Evolutionary conservation across 495 filamentous ascomycete genomes (phyloP).

Genomic region (Talaromyces trachyspermus): DNA sequence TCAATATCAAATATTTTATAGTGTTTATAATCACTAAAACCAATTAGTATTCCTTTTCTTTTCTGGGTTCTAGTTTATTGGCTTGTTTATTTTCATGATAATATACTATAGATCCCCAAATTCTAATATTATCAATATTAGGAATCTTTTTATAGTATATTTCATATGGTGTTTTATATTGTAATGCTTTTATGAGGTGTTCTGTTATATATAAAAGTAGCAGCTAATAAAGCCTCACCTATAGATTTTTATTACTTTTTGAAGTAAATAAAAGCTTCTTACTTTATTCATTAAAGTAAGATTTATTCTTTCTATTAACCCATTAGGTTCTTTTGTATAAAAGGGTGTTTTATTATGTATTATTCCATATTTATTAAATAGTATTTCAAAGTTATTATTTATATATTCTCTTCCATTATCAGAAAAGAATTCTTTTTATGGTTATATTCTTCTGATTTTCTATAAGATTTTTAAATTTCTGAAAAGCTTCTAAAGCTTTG

Average conservation of each 20-base stretch:
- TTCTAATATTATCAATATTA: conserved; percentile 2
- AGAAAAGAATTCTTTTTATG: conserved; percentile 6
- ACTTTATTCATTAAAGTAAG: conserved; percentile 3
- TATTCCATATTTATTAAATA: conserved; percentile 2
- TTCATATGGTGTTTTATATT: conserved; percentile 3
- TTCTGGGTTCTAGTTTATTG: background rate
- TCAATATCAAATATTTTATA: conserved; percentile 5
- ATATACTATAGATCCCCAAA: background rate
- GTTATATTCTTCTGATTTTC: conserved; percentile 3
- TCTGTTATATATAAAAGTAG: conserved; percentile 4
- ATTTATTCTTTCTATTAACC: conserved; percentile 4
- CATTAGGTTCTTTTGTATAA: conserved; percentile 2
- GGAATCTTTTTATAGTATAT: background rate
- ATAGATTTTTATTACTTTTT: conserved; percentile 1
- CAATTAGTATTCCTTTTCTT: conserved; percentile 4
- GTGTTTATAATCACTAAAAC: background rate
- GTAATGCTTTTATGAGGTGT: background rate
- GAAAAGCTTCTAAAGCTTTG: background rate
- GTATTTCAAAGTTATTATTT: conserved; percentile 4
- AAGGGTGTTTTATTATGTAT: background rate
- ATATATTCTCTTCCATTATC: conserved; percentile 5
- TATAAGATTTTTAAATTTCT: conserved; percentile 1
- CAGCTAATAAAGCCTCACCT: background rate
- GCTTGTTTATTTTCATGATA: background rate
- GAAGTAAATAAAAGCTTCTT: background rate